Base-by-base conservation (phyloP, 2,329 filamentous ascomycete genomes). In the Sphaerostilbella broomeana region DNA sequence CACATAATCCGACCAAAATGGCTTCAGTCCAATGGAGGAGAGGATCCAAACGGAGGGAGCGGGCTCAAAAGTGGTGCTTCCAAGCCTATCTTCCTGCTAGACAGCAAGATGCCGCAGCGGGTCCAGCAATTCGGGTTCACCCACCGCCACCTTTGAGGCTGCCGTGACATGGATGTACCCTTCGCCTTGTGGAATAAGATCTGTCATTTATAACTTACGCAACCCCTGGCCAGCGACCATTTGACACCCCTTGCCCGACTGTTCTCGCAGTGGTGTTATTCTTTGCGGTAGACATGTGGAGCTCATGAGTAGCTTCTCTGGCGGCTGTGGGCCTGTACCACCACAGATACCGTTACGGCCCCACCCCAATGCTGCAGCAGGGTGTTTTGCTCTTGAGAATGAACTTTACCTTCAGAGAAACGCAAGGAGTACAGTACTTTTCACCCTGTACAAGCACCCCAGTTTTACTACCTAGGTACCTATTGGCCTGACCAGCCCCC, bases 111-210 rank as follows among this genome's bases (percentile, higher is more conserved):
- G 40, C 40, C 35, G 42, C 32, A 31, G 35, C 49, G 51, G 52
- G 50, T 48, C 53, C 52, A 52, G 46, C 45, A 43, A 43, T 48
- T 55, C 47, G 51, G 57, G 55, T 57, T 57, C 54, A 44, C 16
- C 46, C 46, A 46, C 42, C 42, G 42, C 42, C 42, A 44, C 38
- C 31, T 42, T 37, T 32, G 31, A 26, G 36, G 39, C 19, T 34
- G 34, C 27, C 24, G 29, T 38, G 35, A 41, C 42, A 46, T 32
- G 47, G 44, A 39, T 45, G 30, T 31, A 43, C 38, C 38, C 38
- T 45, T 46, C 34, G 46, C 42, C 46, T 28, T 45, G 44, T 40
- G 32, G 40, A 50, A 53, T 51, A 48, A 51, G 51, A 53, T 53
- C 49, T 52, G 43, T 53, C 51, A 53, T 35, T 48, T 51, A 35